Evolutionary conservation across 2,329 filamentous ascomycete genomes (phyloP), one percentile per base, ranked within the genome.

Genomic region (Colletotrichum falcatum): DNA sequence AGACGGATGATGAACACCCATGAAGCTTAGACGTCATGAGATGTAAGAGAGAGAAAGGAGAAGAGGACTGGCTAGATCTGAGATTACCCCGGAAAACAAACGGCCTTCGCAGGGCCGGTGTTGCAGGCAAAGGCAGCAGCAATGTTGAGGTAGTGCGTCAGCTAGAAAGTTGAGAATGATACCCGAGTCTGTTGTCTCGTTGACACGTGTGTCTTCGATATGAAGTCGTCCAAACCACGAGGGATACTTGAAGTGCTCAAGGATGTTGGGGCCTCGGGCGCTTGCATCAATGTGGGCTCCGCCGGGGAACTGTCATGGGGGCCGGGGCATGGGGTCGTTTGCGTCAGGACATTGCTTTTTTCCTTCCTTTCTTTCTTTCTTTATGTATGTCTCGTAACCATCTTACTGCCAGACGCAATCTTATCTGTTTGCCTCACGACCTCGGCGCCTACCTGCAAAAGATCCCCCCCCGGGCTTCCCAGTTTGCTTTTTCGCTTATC

Each of bases 171-270:
- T 71, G 68, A 71, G 62, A 81, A 81, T 81, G 79, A 82, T 82
- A 82, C 81, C 81, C 80, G 75, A 76, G 75, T 78, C 75, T 77
- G 74, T 75, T 77, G 72, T 74, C 73, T 58, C 51, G 28, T 54
- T 61, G 37, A 8, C 5, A 11, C 35, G 14, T 11, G n/a, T 20
- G 54, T 39, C 37, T 26, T 26, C 3, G n/a, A 23, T 9, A 26
- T 16, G 33, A 26, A 8, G 8, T 33, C 35, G 14, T 39, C 12
- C 5, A 14, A 6, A 23, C 51, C 12, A 23, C 33, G 11, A 23
- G 33, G n/a, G n/a, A 37, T 26, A 37, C 33, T 3, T 18, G 33
- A 5, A 37, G 12, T 37, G 12, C n/a, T 9, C 33, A 3, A 26
- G 33, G 6, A 33, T 16, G 11, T 54, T n/a, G 14, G n/a, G 28